A percentile compares a stretch with the other conserved stretches of the same genome.
Evolutionary conservation across 192 early-diverging fungal species (phyloP).

Genomic region (Helicostylum pulchrum): DNA sequence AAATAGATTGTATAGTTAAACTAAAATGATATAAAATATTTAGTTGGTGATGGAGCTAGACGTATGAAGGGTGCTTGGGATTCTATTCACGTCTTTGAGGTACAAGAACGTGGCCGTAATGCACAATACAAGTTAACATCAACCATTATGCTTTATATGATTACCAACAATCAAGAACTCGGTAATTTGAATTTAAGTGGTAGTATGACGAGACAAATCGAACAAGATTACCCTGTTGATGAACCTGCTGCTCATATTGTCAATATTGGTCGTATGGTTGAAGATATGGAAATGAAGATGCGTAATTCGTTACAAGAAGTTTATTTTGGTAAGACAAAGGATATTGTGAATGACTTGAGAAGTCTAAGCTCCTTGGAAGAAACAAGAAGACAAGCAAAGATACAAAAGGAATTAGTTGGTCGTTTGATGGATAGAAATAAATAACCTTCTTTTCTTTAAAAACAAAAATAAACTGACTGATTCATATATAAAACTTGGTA

Average conservation of each 20-base stretch:
- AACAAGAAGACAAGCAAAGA: slow-evolving; percentile 67
- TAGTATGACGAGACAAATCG: slow-evolving; percentile 91
- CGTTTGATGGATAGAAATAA: slow-evolving; percentile 55
- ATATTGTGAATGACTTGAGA: slow-evolving; percentile 93
- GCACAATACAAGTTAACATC: slow-evolving; percentile 97
- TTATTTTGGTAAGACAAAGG: slow-evolving; percentile 97
- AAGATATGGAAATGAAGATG: slow-evolving; percentile 99
- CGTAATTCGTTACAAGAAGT: slow-evolving; percentile 90
- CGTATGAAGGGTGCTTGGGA: slow-evolving; percentile 94
- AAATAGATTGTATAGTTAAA: not conserved
- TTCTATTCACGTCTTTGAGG: slow-evolving; percentile 96
- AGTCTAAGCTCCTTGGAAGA: slow-evolving; percentile 73
- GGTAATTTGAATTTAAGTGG: slow-evolving; percentile 86
- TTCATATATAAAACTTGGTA: too few relatives aligned
- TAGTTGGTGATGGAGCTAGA: slow-evolving; percentile 60
- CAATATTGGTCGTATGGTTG: slow-evolving; percentile 95
- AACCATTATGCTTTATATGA: slow-evolving; percentile 92
- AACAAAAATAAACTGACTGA: too few relatives aligned
- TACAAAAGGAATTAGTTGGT: slow-evolving; percentile 78
- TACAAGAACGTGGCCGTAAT: slow-evolving; percentile 74
- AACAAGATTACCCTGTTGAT: slow-evolving; percentile 80
- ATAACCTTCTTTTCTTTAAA: not conserved
- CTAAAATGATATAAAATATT: not conserved
- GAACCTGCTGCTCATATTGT: slow-evolving; percentile 74
- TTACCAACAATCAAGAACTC: slow-evolving; percentile 62